Evolutionary conservation across 495 filamentous ascomycete species (phyloP).

Genomic region (Neurospora sp.): DNA sequence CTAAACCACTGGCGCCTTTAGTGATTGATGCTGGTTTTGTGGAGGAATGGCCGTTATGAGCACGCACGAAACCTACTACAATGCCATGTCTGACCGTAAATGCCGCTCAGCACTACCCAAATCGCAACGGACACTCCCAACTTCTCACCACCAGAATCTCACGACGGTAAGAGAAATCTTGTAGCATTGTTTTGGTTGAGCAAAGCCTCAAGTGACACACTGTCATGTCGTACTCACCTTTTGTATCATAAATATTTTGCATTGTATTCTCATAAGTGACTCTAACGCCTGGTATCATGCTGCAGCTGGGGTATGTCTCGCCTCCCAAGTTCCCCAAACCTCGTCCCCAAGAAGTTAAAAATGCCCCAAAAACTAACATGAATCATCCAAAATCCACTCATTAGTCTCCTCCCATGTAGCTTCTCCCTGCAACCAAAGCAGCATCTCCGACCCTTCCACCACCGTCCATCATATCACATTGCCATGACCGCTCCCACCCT

Average conservation of each 20-base stretch:
- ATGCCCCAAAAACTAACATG: not conserved
- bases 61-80: no score
- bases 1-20: not conserved
- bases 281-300: not conserved
- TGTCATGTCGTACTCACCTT: no score
- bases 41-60: no score
- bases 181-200: no score
- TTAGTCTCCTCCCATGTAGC: not conserved
- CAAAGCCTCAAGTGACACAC: no score
- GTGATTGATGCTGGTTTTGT: not conserved
- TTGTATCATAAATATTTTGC: not conserved
- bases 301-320: not conserved
- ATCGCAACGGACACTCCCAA: no score
- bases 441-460: not conserved
- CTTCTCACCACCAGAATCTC: no score
- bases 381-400: not conserved
- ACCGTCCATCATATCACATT: not conserved
- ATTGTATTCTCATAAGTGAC: not conserved
- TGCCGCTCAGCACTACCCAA: no score
- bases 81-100: not conserved
- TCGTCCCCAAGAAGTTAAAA: not conserved
- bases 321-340: not conserved
- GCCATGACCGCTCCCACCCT: not conserved
- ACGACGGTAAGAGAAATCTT: no score
- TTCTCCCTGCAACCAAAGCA: no score